Conservation (phyloP, 2,329 filamentous ascomycete species). For the Colletotrichum sp. region DNA sequence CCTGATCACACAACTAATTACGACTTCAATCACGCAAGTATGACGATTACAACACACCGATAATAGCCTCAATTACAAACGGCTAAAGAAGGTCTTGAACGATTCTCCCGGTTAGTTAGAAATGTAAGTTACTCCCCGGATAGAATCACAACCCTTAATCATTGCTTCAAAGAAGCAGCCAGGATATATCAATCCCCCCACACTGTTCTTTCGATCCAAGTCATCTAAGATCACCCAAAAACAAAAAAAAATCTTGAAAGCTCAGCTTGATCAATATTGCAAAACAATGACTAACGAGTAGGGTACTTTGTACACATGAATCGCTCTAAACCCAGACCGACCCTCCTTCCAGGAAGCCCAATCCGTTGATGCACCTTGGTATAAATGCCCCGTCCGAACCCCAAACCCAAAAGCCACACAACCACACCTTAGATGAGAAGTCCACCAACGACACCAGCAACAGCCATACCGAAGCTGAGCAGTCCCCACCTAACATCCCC, state of each 20-base stretch:
- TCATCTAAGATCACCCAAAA: neutral
- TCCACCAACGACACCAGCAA: constrained; percentile 14
- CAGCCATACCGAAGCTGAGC: constrained; percentile 12
- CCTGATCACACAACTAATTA: no score
- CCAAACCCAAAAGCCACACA: neutral
- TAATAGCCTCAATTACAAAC: no score
- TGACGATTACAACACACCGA: no score
- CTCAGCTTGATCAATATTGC: neutral
- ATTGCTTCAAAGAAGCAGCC: no score
- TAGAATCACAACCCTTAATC: no score
- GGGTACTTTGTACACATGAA: constrained; percentile 3
- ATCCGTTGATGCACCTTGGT: constrained; percentile 2
- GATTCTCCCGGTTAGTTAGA: no score
- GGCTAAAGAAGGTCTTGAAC: no score
- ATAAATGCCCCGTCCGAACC: neutral
- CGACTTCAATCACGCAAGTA: no score
- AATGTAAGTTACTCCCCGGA: no score
- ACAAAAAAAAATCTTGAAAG: neutral
- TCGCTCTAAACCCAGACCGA: neutral
- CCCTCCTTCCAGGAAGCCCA: neutral
- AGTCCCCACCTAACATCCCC: constrained; percentile 17
- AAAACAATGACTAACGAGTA: neutral
- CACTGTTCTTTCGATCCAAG: no score
- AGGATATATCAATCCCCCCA: no score
- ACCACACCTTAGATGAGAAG: constrained; percentile 4